Evolutionary conservation across 768 basidiomycete species (phyloP), one percentile per base, ranked within the genome.

Genomic region (Glaciozyma martinii): DNA sequence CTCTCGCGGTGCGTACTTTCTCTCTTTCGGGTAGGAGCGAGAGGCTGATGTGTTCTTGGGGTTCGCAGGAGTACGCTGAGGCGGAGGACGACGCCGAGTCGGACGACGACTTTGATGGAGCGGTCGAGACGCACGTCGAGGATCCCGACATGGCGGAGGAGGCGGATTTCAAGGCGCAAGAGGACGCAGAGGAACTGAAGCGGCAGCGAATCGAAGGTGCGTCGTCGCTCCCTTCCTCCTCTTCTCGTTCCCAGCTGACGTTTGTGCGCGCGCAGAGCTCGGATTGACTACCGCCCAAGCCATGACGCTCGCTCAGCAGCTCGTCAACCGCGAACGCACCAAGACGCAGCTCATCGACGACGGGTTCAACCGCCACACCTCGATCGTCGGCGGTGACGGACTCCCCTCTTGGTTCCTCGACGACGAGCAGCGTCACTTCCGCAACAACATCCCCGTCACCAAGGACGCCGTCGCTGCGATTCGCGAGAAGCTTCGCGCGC

Each of bases 391-490:
- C 62, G 94, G 91, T 77, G 95, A 98, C 57, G 90, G 81, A 21
- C 83, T 98, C 16, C 95, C 95, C 8, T 77, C 85, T 0, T 99
- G 95, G 95, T 98, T 99, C 81, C 80, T 98, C 42, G 95, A 99
- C 70, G 95, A 99, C 71, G 95, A 99, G 77, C 78, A 85, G 19
- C 91, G 91, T 72, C 82, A 87, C 75, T 95, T 94, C 82, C 93
- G 90, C 75, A 78, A 89, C 59, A 98, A 98, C 76, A 80, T 98
- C 54, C 95, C 95, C n/a, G 81, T 97, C 61, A 97, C 93, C 1
- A 98, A 94, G 76, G 95, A 98, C 76, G 95, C 95, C 15, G 80
- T 98, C 62, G 81, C 82, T 56, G 85, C 84, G 15, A 80, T 99
- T 37, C 85, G 88, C 37, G 89, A 88, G 27, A 90, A 89, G 77